phyloP scores from a whole-genome alignment of 202 grass and related monocot species.

The Eragrostis tef region DNA sequence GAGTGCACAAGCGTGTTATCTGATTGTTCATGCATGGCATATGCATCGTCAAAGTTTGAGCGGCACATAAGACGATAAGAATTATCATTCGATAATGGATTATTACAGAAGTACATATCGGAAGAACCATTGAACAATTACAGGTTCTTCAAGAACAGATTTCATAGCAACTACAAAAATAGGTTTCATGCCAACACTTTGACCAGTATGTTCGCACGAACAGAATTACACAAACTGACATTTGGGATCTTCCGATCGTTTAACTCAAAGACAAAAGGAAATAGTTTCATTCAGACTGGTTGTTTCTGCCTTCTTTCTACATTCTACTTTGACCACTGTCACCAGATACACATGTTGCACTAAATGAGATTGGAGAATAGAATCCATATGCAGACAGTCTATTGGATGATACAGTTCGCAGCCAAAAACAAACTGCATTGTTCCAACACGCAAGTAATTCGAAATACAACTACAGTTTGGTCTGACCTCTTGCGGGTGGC shows the following conservation, averaged over 20 bases:
- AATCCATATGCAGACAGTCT: background rate
- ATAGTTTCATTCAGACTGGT: too few species aligned
- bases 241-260: too few species aligned
- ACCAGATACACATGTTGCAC: background rate
- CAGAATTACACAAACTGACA: too few species aligned
- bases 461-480: background rate
- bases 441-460: background rate
- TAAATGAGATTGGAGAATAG: background rate
- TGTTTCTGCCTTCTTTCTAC: background rate
- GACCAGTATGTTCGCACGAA: too few species aligned
- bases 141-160: too few species aligned
- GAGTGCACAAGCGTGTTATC: background rate
- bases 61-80: too few species aligned
- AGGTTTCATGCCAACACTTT: too few species aligned
- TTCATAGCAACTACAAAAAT: too few species aligned
- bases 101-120: too few species aligned
- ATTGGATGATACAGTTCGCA: background rate
- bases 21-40: background rate
- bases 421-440: background rate
- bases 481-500: background rate
- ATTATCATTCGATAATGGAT: too few species aligned
- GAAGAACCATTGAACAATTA: too few species aligned
- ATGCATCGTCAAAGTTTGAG: background rate
- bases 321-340: background rate
- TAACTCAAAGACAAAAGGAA: too few species aligned